Base-by-base conservation (phyloP, 495 filamentous ascomycete species). In the Friedmanniomyces endolithicus region DNA sequence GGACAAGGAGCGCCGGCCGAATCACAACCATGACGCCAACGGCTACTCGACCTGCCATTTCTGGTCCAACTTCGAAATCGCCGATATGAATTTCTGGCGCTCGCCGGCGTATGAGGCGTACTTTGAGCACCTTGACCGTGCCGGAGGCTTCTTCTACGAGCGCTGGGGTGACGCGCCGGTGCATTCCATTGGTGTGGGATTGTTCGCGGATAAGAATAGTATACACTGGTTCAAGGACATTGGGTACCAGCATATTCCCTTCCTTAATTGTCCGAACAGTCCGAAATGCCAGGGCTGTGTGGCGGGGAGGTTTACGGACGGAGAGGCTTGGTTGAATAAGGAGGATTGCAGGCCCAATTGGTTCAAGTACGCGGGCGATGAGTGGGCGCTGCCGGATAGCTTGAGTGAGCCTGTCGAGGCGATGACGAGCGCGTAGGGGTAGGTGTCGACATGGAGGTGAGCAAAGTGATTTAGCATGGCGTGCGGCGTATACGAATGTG, bases 161-260 rank as follows among this genome's bases (percentile, higher is more conserved):
- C 74, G 94, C 52, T 99, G 94, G 94, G 94, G 94, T 17, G 94
- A 99, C 74, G 94, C 94, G 14, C 94, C 94, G 0, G 94, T 99
- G 47, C 94, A 99, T 71, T 90, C 85, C 40, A 88, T 98, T 62
- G 92, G 86, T n/a, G 64, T 99, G 52, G 94, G 88, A 22, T 67
- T 99, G 43, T 95, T 99, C 68, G 94, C 90, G 59, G 88, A 99
- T 69, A 74, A 79, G 57, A 81, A 77, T 67, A 89, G 87, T 68
- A 85, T 99, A 53, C 94, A 99, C 71, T 99, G 94, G 94, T 99
- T 99, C 82, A 87, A 90, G 37, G 94, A 99, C 68, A 96, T 99
- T 59, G 94, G 94, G 53, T 99, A 99, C 70, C 87, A 94, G 62
- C 94, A 99, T 64, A 94, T 97, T 46, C 94, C 94, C 24, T 99